phyloP scores from a whole-genome alignment of 2,329 filamentous ascomycete genomes.

The Cladophialophora chaetospira region DNA sequence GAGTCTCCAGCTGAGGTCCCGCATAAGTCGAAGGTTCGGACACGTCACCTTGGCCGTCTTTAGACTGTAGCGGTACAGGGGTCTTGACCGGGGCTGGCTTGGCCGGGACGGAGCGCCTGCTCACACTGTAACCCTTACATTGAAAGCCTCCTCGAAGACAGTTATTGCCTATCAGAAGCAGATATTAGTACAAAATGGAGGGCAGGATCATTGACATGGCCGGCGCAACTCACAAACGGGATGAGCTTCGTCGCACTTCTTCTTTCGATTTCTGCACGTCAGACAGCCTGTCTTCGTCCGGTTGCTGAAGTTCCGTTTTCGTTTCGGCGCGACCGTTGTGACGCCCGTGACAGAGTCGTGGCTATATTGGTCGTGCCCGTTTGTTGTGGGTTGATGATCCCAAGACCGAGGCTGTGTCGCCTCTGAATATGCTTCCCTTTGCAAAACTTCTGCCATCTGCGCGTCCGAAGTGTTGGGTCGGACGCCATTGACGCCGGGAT shows the following conservation, averaged over 20 bases:
- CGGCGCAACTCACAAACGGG: constrained; percentile 73
- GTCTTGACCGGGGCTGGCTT: constrained; percentile 71
- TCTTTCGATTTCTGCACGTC: constrained; percentile 88
- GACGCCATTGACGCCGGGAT: constrained; percentile 28
- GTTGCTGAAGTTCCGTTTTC: constrained; percentile 74
- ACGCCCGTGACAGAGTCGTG: constrained; percentile 36
- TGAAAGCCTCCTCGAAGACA: constrained; percentile 87
- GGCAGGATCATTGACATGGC: background rate
- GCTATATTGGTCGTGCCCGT: constrained; percentile 36
- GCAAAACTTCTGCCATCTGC: constrained; percentile 54
- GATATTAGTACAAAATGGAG: background rate
- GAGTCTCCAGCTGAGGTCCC: constrained; percentile 15
- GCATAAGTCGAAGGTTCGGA: constrained; percentile 27
- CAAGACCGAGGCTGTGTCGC: constrained; percentile 40
- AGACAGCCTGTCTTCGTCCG: constrained; percentile 94
- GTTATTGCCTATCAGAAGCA: constrained; percentile 67
- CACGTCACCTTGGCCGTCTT: constrained; percentile 60
- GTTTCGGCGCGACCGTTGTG: constrained; percentile 43
- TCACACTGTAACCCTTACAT: constrained; percentile 81
- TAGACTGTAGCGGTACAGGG: constrained; percentile 78
- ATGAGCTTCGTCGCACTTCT: constrained; percentile 95
- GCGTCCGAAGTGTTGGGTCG: constrained; percentile 52
- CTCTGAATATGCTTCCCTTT: constrained; percentile 51
- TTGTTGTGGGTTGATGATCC: constrained; percentile 42
- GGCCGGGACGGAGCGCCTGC: constrained; percentile 70